These are phyloP conservation scores for Melanomma pulvis-pyrius DNA, from an alignment of 495 filamentous ascomycete genomes.

Conservation along the genomic window DNA sequence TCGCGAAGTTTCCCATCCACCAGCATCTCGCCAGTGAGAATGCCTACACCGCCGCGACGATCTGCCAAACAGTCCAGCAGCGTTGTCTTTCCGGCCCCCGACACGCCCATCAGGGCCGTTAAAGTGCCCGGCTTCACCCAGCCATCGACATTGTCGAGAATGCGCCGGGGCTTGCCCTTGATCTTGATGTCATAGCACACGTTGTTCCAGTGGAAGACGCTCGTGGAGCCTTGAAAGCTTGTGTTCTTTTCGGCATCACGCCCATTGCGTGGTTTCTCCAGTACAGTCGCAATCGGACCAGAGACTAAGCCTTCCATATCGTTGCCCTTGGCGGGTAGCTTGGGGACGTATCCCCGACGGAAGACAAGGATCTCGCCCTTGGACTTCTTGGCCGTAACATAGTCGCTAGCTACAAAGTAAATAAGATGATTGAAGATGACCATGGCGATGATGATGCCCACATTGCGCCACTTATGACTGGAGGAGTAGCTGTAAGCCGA, in stretches of 20 bases:
- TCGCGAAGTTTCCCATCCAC: conserved; percentile 78
- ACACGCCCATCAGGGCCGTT: conserved; percentile 85
- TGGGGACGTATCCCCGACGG: conserved; percentile 73
- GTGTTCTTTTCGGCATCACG: too few relatives aligned
- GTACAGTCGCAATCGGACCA: conserved; percentile 48
- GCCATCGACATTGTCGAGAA: conserved; percentile 82
- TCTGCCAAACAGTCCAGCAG: conserved; percentile 73
- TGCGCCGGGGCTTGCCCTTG: conserved; percentile 71
- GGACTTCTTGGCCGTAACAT: conserved; percentile 73
- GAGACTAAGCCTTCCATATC: conserved; percentile 56
- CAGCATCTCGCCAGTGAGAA: conserved; percentile 82
- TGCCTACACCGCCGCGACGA: conserved; percentile 81
- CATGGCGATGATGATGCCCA: conserved; percentile 80
- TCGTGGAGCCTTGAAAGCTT: conserved; percentile 63
- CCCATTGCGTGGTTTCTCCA: conserved; percentile 52
- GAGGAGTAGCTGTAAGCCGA: conserved; percentile 63
- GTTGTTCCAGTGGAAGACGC: conserved; percentile 84
- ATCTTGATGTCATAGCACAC: conserved; percentile 90
- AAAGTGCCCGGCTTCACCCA: conserved; percentile 91
- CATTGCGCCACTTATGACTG: conserved; percentile 74
- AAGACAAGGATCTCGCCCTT: conserved; percentile 91
- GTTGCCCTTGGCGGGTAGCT: conserved; percentile 60
- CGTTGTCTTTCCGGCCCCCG: conserved; percentile 75
- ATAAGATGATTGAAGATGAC: conserved; percentile 66
- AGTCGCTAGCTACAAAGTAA: conserved; percentile 75